Evolutionary conservation across 345 rosid species (phyloP).

Genomic region (Acer saccharum): DNA sequence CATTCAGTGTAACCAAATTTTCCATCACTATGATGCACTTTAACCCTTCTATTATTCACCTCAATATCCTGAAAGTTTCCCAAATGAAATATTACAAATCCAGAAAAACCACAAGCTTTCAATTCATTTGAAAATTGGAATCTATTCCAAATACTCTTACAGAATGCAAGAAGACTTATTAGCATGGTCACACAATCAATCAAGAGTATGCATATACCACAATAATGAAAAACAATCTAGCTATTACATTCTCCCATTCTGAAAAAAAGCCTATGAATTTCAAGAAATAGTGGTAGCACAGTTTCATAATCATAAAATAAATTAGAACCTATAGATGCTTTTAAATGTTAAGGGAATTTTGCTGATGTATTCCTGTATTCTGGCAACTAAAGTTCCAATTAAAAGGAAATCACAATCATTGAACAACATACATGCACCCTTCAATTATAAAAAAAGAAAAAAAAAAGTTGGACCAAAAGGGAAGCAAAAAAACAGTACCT

Average conservation of each 20-base stretch:
- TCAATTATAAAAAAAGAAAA: too few relatives aligned
- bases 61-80: slow-evolving; percentile 61
- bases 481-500: slow-evolving; percentile 44
- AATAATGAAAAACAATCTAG: slow-evolving; percentile 3
- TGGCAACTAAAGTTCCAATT: not conserved
- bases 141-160: not conserved
- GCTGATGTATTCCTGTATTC: not conserved
- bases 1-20: slow-evolving; percentile 55
- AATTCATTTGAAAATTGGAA: not conserved
- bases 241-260: not conserved
- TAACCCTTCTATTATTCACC: slow-evolving; percentile 78
- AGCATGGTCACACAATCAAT: not conserved
- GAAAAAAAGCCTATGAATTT: not conserved
- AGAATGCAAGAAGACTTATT: not conserved
- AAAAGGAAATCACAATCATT: not conserved
- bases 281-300: not conserved
- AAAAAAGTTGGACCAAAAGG: not conserved
- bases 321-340: not conserved
- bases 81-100: not conserved
- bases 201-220: not conserved
- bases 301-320: not conserved
- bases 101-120: not conserved
- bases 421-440: not conserved
- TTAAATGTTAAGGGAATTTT: not conserved
- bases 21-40: slow-evolving; percentile 59